Conservation (phyloP, 306 rosid genomes). For the Prosopis cineraria region DNA sequence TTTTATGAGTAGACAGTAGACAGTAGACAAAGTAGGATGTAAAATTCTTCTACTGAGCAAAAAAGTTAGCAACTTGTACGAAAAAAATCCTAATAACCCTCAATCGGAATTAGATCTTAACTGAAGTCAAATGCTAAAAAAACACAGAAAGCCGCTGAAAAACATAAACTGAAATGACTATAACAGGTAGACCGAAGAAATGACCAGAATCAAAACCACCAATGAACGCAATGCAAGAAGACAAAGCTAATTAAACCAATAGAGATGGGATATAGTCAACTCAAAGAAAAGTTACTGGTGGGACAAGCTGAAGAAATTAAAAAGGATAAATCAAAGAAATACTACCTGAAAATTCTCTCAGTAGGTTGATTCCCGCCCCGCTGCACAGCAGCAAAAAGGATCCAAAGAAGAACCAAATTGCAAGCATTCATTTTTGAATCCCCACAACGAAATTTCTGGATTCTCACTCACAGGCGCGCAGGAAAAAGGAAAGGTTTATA, state of each 20-base stretch:
- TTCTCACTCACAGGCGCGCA: not conserved
- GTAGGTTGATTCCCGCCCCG: conserved; percentile 68
- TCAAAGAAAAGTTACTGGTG: conserved; percentile 3
- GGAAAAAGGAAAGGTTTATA: not conserved
- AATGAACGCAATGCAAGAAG: conserved; percentile 14
- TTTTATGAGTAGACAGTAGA: not conserved
- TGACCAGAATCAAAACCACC: not conserved
- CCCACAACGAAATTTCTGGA: conserved; percentile 26
- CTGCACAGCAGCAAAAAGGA: conserved; percentile 58
- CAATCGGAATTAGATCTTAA: conserved; percentile 38
- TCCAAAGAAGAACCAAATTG: conserved; percentile 52
- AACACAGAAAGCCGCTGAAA: conserved; percentile 15
- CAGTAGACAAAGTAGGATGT: not conserved
- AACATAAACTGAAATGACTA: not conserved
- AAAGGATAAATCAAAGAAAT: conserved; percentile 7
- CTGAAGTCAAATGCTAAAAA: not conserved
- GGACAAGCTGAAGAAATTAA: not conserved
- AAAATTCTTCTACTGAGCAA: not conserved
- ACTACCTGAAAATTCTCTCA: conserved; percentile 92
- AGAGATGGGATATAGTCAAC: not conserved
- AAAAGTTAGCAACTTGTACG: not conserved
- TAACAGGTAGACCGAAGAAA: not conserved
- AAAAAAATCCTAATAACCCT: conserved; percentile 3
- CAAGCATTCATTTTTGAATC: conserved; percentile 47
- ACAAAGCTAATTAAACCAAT: conserved; percentile 23